Base-by-base conservation (phyloP, 2,329 filamentous ascomycete species). In the Aureobasidium sp. region DNA sequence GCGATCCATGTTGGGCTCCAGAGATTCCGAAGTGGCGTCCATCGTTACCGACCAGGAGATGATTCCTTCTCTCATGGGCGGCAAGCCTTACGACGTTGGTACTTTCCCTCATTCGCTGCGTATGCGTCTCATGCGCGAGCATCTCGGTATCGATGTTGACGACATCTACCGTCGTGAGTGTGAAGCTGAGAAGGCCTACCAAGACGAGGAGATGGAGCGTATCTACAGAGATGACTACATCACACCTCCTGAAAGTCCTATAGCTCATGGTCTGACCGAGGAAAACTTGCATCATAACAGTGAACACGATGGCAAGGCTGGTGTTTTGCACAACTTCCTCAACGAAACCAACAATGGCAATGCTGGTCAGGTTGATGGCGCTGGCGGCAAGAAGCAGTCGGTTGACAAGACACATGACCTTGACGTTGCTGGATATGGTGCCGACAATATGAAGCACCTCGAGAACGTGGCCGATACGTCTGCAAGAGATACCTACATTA, bases 61-160 rank as follows among this genome's bases (percentile, higher is more conserved):
- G 84, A 83, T 96, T 61, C 86, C 85, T 79, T 96, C 92, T 6
- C 89, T 83, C 57, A 97, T 99, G 94, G 91, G 84, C 55, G 92
- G 92, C 38, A 80, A 88, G 68, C 89, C 91, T 5, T 99, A 95
- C 72, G 85, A 87, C 60, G 94, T 97, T 37, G 92, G 91, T 45
- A 85, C 90, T 27, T 99, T 96, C 73, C 89, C 94, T 6, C 92
- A 97, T 71, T 94, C 90, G 0, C 81, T 99, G 57, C 90, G 94
- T 31, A 86, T 96, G 78, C 88, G 94, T 27, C 79, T 97, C 51
- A 97, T 97, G 94, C 84, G 93, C 64, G 94, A 99, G 74, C 94
- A 99, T 76, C 79, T 99, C 31, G 94, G 94, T n/a, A 78, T 97
- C 40, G 92, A 97, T 69, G 90, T 96, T 4, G 94, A 99, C 71